These are phyloP conservation scores for Byssochlamys sp. DNA, from an alignment of 2,329 filamentous ascomycete genomes.

Conservation along the genomic window DNA sequence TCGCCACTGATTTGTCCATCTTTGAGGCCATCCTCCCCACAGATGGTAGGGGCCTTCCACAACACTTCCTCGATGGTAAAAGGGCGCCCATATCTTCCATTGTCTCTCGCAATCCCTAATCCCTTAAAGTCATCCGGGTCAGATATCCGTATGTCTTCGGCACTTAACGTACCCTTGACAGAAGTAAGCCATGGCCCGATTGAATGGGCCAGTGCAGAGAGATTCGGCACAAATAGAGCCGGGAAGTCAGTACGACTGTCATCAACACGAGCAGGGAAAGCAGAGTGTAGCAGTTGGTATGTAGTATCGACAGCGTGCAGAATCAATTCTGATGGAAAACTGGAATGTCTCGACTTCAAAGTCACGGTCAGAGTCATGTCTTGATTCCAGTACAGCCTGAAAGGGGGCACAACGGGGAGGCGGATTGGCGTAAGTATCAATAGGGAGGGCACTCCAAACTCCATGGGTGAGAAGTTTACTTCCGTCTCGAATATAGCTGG, in stretches of 20 bases:
- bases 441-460: conserved; percentile 10
- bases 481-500: conserved; percentile 10
- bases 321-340: conserved; percentile 1
- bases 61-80: conserved; percentile 10
- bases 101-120: conserved; percentile 12
- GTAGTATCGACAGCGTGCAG: conserved; percentile 9
- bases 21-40: conserved; percentile 1
- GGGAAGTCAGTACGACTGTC: conserved; percentile 10
- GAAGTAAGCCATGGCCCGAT: conserved; percentile 12
- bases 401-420: conserved; percentile 14
- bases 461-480: conserved; percentile 10
- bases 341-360: conserved; percentile 6
- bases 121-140: conserved; percentile 2
- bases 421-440: conserved; percentile 15
- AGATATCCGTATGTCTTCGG: not conserved
- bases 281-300: conserved; percentile 11
- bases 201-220: conserved; percentile 1
- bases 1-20: conserved; percentile 1
- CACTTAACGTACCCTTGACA: conserved; percentile 7
- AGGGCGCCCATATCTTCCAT: conserved; percentile 8
- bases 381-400: conserved; percentile 23
- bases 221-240: conserved; percentile 13
- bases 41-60: conserved; percentile 5
- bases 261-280: conserved; percentile 11
- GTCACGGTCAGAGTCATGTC: conserved; percentile 11